Evolutionary conservation across 2,329 filamentous ascomycete genomes (phyloP), one percentile per base, ranked within the genome.

Genomic region (Aspergillus clavatus): DNA sequence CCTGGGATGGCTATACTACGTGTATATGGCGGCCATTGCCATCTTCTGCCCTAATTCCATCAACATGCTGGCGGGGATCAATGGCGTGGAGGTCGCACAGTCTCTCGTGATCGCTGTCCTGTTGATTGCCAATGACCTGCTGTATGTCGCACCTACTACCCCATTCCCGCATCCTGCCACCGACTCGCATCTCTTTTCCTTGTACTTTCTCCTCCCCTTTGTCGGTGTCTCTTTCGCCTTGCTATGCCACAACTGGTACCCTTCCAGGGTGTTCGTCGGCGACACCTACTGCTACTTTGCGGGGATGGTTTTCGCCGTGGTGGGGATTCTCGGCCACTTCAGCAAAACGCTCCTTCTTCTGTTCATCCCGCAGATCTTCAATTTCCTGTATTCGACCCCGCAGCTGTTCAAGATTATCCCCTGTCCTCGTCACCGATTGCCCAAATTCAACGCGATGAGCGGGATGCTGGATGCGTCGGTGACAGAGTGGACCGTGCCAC

Each of bases 251-350:
- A 98, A 98, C 70, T 94, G 89, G 87, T 98, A 89, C 64, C 93
- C 93, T 0, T 89, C 91, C 19, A 84, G 83, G 59, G 93, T 97
- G 7, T 98, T 98, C 62, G 91, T 97, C 7, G 93, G 93, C 45
- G 93, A 98, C 69, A 98, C 93, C 3, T 98, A 97, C 77, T 98
- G 93, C 78, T 98, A 98, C 72, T 96, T 98, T 68, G 93, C 93
- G 0, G 93, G 93, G 55, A 98, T 98, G 89, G 87, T 97, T 29
- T 98, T 98, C 65, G 93, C 91, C 43, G 90, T 96, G 36, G 93
- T 97, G 54, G 89, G 89, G 52, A 97, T 98, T 61, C 78, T 96
- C 42, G 93, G 93, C 19, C 93, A 98, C 72, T 98, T 98, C 73
- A 94, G 87, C 74, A 98, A 98, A 72, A 98, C 93, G 1, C 78